A percentile compares a stretch with the other conserved stretches of the same genome.
Conservation (phyloP, 306 rosid species). For the Morella rubra region DNA sequence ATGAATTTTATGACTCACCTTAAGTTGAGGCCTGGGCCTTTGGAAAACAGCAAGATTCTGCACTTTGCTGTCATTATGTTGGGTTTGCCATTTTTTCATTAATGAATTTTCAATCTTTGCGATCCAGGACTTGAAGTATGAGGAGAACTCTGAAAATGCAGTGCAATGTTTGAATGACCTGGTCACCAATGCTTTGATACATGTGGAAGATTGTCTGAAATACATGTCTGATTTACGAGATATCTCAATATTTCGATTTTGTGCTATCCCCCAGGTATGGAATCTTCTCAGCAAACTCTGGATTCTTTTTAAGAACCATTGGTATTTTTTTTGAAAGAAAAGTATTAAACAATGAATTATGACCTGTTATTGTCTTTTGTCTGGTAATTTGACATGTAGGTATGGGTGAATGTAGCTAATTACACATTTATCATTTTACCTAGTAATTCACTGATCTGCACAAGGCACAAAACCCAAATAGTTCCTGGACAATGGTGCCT, state of each 20-base stretch:
- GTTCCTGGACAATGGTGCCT: background rate
- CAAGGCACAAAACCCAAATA: background rate
- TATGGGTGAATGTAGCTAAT: background rate
- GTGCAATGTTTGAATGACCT: conserved; percentile 94
- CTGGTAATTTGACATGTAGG: background rate
- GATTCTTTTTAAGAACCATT: background rate
- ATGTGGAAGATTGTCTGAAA: conserved; percentile 71
- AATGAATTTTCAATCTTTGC: conserved; percentile 19
- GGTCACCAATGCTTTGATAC: conserved; percentile 82
- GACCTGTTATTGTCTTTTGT: conserved; percentile 18
- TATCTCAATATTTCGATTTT: conserved; percentile 73
- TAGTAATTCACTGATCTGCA: background rate
- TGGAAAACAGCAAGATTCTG: no score
- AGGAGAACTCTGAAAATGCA: conserved; percentile 76
- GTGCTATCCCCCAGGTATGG: conserved; percentile 95
- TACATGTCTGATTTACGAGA: conserved; percentile 75
- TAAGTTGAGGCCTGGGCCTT: background rate
- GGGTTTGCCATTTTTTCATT: conserved; percentile 14
- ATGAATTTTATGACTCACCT: background rate
- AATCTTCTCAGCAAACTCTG: conserved; percentile 18
- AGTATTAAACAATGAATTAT: background rate
- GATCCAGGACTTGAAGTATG: conserved; percentile 77
- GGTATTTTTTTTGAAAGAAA: no score
- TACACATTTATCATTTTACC: background rate
- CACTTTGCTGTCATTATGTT: background rate